Evolutionary conservation across 2,329 filamentous ascomycete species (phyloP).

Genomic region (Fusarium algeriense): DNA sequence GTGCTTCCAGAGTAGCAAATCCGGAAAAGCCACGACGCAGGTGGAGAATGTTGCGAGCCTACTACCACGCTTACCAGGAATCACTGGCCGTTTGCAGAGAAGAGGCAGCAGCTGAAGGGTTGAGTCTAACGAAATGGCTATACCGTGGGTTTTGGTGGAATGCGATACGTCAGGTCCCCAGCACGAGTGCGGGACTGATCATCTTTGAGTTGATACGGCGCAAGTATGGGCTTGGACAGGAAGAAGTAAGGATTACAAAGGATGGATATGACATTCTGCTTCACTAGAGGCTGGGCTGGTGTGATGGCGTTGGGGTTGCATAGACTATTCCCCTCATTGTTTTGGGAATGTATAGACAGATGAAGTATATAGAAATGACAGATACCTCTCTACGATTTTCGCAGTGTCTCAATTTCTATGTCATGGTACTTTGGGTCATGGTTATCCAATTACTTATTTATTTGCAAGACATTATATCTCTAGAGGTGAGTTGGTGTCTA

Average conservation of each 20-base stretch:
- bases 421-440: neutral
- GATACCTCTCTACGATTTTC: neutral
- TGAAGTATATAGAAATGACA: slow-evolving; percentile 5
- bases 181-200: slow-evolving; percentile 80
- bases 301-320: slow-evolving; percentile 25
- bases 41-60: slow-evolving; percentile 71
- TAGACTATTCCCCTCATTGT: slow-evolving; percentile 38
- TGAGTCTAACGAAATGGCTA: slow-evolving; percentile 71
- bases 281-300: slow-evolving; percentile 34
- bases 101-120: slow-evolving; percentile 67
- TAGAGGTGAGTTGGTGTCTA: too few species aligned
- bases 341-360: slow-evolving; percentile 10
- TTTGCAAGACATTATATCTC: neutral
- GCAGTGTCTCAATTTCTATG: neutral
- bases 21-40: slow-evolving; percentile 52
- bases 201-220: slow-evolving; percentile 82
- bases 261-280: slow-evolving; percentile 80
- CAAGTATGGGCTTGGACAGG: slow-evolving; percentile 75
- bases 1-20: slow-evolving; percentile 49
- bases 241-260: slow-evolving; percentile 73
- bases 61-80: slow-evolving; percentile 78
- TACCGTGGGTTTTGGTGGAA: slow-evolving; percentile 80
- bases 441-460: neutral
- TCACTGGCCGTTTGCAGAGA: slow-evolving; percentile 71
- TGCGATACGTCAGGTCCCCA: slow-evolving; percentile 79